Evolutionary conservation across 805 yeast genomes (phyloP).

Genomic region (Kuraishia piskuri): DNA sequence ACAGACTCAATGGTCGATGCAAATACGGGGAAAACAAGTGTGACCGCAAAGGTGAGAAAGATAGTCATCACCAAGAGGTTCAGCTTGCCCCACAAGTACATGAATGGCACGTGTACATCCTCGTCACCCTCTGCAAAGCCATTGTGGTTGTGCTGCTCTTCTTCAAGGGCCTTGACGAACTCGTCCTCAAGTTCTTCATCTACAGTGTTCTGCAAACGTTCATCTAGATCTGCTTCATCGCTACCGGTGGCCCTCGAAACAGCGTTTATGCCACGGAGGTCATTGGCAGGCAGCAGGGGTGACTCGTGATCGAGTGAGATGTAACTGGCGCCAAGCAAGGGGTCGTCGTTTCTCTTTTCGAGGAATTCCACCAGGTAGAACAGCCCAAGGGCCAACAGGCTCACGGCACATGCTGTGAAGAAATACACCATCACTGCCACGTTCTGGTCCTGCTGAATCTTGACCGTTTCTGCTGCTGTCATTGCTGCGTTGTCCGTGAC

Average conservation of each 20-base stretch:
- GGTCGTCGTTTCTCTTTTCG: constrained; percentile 11
- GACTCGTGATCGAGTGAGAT: neutral
- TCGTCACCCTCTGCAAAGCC: constrained; percentile 5
- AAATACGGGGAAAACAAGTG: constrained; percentile 83
- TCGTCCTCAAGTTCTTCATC: constrained; percentile 4
- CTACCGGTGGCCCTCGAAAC: constrained; percentile 8
- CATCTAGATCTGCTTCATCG: neutral
- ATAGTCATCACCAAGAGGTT: constrained; percentile 60
- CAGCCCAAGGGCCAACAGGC: constrained; percentile 6
- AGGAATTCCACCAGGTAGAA: constrained; percentile 14
- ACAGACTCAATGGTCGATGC: constrained; percentile 62
- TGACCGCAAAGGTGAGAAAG: constrained; percentile 61
- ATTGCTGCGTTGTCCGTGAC: neutral
- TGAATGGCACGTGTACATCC: constrained; percentile 45
- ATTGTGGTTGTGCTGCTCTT: neutral
- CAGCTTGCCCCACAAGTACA: constrained; percentile 51
- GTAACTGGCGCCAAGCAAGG: neutral
- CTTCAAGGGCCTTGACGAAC: neutral
- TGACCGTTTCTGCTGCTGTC: neutral
- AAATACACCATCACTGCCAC: constrained; percentile 27
- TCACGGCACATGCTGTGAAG: constrained; percentile 15
- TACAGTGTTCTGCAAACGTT: neutral
- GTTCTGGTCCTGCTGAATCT: neutral
- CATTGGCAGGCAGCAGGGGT: neutral
- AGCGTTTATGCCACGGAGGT: neutral